Percentiles rank a stretch among this genome's conserved stretches.
Evolutionary conservation across 2,329 filamentous ascomycete species (phyloP).

Genomic region (Cyanodermella asteris): DNA sequence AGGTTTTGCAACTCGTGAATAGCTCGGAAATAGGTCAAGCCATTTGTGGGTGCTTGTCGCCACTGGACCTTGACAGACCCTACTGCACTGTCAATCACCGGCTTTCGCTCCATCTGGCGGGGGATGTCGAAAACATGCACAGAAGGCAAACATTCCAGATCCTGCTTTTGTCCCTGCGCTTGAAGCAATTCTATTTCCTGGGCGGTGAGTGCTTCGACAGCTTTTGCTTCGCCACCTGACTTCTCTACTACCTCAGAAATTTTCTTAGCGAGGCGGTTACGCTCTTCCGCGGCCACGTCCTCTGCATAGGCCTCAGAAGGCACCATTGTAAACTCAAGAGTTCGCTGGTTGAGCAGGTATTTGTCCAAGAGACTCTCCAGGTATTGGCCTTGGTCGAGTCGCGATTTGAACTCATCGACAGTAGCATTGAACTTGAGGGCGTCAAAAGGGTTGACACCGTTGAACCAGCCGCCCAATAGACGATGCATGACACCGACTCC

Average conservation of each 20-base stretch:
- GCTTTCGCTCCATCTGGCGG: conserved; percentile 51
- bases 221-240: conserved; percentile 49
- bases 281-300: conserved; percentile 57
- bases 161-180: conserved; percentile 69
- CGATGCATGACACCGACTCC: conserved; percentile 79
- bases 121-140: conserved; percentile 80
- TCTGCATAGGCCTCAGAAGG: conserved; percentile 56
- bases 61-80: conserved; percentile 56
- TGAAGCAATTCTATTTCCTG: conserved; percentile 60
- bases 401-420: conserved; percentile 57
- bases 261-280: conserved; percentile 48
- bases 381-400: conserved; percentile 55
- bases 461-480: conserved; percentile 84
- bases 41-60: conserved; percentile 85
- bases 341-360: conserved; percentile 72
- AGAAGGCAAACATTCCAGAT: conserved; percentile 70
- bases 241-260: conserved; percentile 46
- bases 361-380: conserved; percentile 71
- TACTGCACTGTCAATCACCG: conserved; percentile 34
- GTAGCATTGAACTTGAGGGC: conserved; percentile 82
- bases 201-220: conserved; percentile 47
- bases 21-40: conserved; percentile 84
- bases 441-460: conserved; percentile 79
- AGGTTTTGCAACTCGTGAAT: conserved; percentile 60
- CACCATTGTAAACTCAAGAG: conserved; percentile 82